Base-by-base conservation (phyloP, 805 yeast species). In the Saccharomycopsis selenospora region DNA sequence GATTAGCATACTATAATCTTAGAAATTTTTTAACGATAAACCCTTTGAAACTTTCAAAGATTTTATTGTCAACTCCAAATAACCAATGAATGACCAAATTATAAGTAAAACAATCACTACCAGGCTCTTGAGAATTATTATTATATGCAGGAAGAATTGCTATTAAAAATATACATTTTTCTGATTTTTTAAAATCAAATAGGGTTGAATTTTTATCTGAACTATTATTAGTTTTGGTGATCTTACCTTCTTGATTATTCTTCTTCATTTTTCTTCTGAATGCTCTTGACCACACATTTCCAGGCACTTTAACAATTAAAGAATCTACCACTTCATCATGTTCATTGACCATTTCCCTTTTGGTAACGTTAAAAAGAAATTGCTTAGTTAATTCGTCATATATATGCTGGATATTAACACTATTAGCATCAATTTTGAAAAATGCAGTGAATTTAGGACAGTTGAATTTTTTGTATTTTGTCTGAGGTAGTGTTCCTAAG, bases 251-350 rank as follows among this genome's bases (percentile, higher is more conserved):
- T 8, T 10, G 8, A 26, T 26, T 20, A 3, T 23, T 23, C 5
- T 22, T 42, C 18, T 45, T 45, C 13, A 40, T 14, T 42, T 43
- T 43, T 30, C 52, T 38, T 43, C 51, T 43, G 25, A 46, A 52
- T 18, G 49, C 25, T 23, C 55, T 36, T 3, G 55, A 52, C 55
- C 55, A 52, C 18, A 52, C 53, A 25, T 49, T 52, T 8, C 51
- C 53, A 24, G 53, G 45, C 4, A 47, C 47, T 13, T 40, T 28
- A 14, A 50, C 25, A 5, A 22, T 27, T 20, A 49, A 33, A 33
- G 18, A 28, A 28, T 28, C n/a, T n/a, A 28, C 10, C 10, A 28
- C 33, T 10, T 28, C 13, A 10, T 10, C 13, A 10, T 28, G 13
- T 10, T 28, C 33, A 10, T 28, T 28, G 10, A 10, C 33, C 10